A percentile compares a stretch with the other conserved stretches of the same genome.
Conservation (phyloP, 1,284 basidiomycete species). For the Tylopilus sp. region DNA sequence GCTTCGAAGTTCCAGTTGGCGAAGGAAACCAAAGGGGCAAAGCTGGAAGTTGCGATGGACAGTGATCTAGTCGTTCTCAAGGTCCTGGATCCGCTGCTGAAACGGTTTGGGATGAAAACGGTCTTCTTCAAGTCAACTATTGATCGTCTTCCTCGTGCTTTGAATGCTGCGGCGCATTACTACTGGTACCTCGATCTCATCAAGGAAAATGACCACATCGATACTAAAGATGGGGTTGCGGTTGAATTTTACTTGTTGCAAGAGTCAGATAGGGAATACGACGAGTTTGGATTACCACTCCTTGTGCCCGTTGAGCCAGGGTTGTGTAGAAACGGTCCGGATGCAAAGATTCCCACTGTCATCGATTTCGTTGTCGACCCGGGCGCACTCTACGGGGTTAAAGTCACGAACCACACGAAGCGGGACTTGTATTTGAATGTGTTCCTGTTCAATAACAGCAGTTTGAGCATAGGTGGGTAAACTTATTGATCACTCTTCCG, state of each 20-base stretch:
- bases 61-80: constrained; percentile 12
- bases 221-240: background rate
- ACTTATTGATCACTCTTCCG: background rate
- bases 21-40: constrained; percentile 6
- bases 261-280: constrained; percentile 1
- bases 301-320: constrained; percentile 14
- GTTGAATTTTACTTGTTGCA: constrained; percentile 29
- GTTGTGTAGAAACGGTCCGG: constrained; percentile 9
- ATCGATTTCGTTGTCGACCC: constrained; percentile 33
- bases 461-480: constrained; percentile 26
- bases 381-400: constrained; percentile 20
- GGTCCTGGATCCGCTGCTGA: constrained; percentile 22
- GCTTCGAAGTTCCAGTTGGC: constrained; percentile 6
- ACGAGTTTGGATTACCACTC: constrained; percentile 18
- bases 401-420: constrained; percentile 33
- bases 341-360: constrained; percentile 1
- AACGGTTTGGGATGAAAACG: constrained; percentile 18
- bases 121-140: constrained; percentile 2
- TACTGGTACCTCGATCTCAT: constrained; percentile 36
- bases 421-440: constrained; percentile 31
- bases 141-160: constrained; percentile 1
- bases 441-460: constrained; percentile 35
- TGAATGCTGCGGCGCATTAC: constrained; percentile 28
- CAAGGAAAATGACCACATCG: constrained; percentile 1
- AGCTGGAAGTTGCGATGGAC: constrained; percentile 18